Evolutionary conservation across 2,329 filamentous ascomycete genomes (phyloP).

Genomic region (Scedosporium aurantiacum): DNA sequence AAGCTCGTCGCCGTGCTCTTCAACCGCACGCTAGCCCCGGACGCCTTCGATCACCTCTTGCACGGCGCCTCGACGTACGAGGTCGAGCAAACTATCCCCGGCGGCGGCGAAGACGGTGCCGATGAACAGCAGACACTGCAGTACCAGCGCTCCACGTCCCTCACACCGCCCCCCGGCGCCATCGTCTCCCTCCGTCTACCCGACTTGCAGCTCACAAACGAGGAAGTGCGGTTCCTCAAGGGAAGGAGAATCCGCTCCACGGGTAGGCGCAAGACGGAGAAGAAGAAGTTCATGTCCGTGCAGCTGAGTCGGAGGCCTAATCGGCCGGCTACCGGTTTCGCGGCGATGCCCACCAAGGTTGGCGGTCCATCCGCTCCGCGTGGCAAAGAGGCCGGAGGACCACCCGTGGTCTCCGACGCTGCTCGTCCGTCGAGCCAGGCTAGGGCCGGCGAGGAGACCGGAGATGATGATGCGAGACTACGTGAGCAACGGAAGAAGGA

Average conservation of each 20-base stretch:
- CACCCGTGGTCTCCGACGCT: too few relatives aligned
- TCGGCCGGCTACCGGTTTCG: conserved; percentile 6
- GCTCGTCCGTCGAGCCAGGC: too few relatives aligned
- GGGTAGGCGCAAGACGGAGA: conserved; percentile 12
- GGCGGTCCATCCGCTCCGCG: background rate
- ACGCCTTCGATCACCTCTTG: conserved; percentile 6
- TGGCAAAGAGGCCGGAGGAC: too few relatives aligned
- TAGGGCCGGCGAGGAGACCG: too few relatives aligned
- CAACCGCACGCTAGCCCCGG: conserved; percentile 32
- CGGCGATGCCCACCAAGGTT: conserved; percentile 7
- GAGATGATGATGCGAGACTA: too few relatives aligned
- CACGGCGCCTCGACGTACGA: background rate
- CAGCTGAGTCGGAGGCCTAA: conserved; percentile 12
- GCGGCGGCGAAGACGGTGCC: background rate
- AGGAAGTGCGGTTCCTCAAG: conserved; percentile 22
- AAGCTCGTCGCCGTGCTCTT: conserved; percentile 64
- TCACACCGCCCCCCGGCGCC: conserved; percentile 16
- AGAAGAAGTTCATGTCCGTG: conserved; percentile 13
- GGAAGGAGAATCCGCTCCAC: conserved; percentile 18
- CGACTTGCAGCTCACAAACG: conserved; percentile 25
- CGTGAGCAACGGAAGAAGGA: conserved; percentile 12
- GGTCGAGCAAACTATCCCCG: background rate
- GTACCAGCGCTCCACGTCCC: conserved; percentile 30
- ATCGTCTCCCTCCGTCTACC: conserved; percentile 26
- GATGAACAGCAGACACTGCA: conserved; percentile 7